These are phyloP conservation scores for Truncatella angustata DNA, from an alignment of 2,329 filamentous ascomycete species.

Conservation along the genomic window DNA sequence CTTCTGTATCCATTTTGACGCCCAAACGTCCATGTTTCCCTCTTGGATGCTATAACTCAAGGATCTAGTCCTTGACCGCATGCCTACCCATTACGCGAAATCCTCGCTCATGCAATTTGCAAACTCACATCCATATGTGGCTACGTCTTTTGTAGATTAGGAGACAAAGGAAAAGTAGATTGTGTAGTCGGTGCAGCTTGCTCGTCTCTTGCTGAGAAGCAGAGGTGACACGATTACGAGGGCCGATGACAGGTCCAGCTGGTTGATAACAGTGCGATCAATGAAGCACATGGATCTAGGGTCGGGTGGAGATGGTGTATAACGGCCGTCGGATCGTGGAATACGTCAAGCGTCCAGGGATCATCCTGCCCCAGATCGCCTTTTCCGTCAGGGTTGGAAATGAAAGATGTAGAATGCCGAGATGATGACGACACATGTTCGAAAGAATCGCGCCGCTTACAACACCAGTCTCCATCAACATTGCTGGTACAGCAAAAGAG, in stretches of 20 bases:
- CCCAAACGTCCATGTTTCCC: conserved; percentile 12
- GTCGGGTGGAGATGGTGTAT: conserved; percentile 4
- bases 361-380: too few relatives aligned
- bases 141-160: conserved; percentile 1
- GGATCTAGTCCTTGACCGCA: not conserved
- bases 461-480: conserved; percentile 31
- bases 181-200: not conserved
- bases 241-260: conserved; percentile 3
- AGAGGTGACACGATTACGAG: not conserved
- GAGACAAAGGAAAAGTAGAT: conserved; percentile 8
- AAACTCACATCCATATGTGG: not conserved
- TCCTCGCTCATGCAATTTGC: conserved; percentile 7
- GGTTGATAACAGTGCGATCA: not conserved
- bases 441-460: not conserved
- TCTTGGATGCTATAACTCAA: not conserved
- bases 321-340: conserved; percentile 7
- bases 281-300: not conserved
- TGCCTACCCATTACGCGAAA: not conserved
- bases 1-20: conserved; percentile 4
- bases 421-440: not conserved
- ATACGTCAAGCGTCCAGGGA: conserved; percentile 8
- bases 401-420: too few relatives aligned
- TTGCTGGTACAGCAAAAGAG: conserved; percentile 84
- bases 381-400: too few relatives aligned
- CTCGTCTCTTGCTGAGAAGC: not conserved